These are phyloP conservation scores for Geranomyces variabilis DNA, from an alignment of 192 early-diverging fungal genomes.

Conservation along the genomic window DNA sequence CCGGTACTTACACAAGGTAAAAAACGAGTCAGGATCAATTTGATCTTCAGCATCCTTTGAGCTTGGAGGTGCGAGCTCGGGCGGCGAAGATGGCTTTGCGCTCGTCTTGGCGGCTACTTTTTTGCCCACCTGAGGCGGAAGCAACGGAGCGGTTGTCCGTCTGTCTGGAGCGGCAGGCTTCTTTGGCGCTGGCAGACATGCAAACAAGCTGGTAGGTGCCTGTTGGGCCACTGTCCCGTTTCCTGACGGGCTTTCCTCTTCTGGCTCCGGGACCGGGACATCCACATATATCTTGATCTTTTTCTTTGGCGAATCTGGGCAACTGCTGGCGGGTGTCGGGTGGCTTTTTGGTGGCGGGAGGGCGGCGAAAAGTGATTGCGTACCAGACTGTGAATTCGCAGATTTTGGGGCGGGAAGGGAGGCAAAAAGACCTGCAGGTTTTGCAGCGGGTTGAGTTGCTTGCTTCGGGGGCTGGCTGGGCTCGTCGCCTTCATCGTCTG, in stretches of 20 bases:
- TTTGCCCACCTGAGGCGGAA: not conserved
- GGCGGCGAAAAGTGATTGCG: conserved; percentile 15
- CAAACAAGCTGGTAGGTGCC: conserved; percentile 23
- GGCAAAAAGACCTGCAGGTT: not conserved
- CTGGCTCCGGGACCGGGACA: conserved; percentile 1
- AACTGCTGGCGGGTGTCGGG: not conserved
- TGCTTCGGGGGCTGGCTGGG: not conserved
- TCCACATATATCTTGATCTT: conserved; percentile 38
- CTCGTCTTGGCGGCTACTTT: not conserved
- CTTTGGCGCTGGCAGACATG: conserved; percentile 30
- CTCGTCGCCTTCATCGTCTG: conserved; percentile 2
- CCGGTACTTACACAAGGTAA: not conserved
- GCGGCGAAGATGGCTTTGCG: not conserved
- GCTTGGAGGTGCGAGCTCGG: not conserved
- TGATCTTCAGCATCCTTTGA: not conserved
- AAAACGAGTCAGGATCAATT: conserved; percentile 13
- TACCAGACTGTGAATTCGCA: not conserved
- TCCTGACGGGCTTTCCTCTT: not conserved
- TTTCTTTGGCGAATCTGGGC: not conserved
- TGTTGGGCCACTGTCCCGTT: not conserved
- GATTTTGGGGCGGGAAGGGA: not conserved
- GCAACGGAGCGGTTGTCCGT: not conserved
- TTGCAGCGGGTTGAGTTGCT: not conserved
- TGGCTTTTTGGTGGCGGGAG: conserved; percentile 22
- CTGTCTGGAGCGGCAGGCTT: not conserved